Evolutionary conservation across 169 alveolate species (phyloP).

Genomic region (Babesia microti): DNA sequence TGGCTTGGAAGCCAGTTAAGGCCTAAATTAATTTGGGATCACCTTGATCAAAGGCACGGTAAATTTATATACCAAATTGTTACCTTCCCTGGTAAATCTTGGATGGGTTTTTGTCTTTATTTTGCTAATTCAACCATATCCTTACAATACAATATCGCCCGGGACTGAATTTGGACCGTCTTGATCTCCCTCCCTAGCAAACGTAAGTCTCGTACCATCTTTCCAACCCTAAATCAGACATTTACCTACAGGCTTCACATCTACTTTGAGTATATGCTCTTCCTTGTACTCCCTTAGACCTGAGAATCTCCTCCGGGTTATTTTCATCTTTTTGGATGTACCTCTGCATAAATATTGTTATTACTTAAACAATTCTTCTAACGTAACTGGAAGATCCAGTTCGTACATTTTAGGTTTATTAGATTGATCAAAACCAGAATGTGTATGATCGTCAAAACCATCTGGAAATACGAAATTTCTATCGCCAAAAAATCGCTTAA

Average conservation of each 20-base stretch:
- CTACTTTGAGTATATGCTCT: slow-evolving; percentile 67
- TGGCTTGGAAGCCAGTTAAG: slow-evolving; percentile 68
- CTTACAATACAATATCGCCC: slow-evolving; percentile 63
- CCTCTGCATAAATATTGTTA: slow-evolving; percentile 57
- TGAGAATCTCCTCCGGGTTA: slow-evolving; percentile 67
- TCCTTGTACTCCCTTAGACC: slow-evolving; percentile 60
- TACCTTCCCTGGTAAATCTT: slow-evolving; percentile 61
- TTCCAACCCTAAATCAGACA: slow-evolving; percentile 57
- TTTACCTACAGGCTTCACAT: slow-evolving; percentile 59
- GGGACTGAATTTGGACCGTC: slow-evolving; percentile 65
- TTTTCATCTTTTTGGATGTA: slow-evolving; percentile 64
- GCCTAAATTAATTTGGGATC: slow-evolving; percentile 30
- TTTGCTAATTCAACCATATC: slow-evolving; percentile 8
- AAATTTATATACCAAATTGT: slow-evolving; percentile 64
- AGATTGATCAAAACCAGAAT: slow-evolving; percentile 22
- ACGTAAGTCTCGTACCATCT: slow-evolving; percentile 72
- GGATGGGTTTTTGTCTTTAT: slow-evolving; percentile 63
- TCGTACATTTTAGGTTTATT: slow-evolving; percentile 57
- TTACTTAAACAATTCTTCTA: slow-evolving; percentile 65
- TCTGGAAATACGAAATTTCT: slow-evolving; percentile 52
- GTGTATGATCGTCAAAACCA: slow-evolving; percentile 61
- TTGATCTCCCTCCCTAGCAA: slow-evolving; percentile 74
- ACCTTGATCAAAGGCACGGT: slow-evolving; percentile 67
- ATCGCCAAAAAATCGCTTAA: slow-evolving; percentile 68
- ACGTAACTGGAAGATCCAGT: slow-evolving; percentile 64